Conservation (phyloP, 2,329 filamentous ascomycete species). For the Escovopsis sp. region DNA sequence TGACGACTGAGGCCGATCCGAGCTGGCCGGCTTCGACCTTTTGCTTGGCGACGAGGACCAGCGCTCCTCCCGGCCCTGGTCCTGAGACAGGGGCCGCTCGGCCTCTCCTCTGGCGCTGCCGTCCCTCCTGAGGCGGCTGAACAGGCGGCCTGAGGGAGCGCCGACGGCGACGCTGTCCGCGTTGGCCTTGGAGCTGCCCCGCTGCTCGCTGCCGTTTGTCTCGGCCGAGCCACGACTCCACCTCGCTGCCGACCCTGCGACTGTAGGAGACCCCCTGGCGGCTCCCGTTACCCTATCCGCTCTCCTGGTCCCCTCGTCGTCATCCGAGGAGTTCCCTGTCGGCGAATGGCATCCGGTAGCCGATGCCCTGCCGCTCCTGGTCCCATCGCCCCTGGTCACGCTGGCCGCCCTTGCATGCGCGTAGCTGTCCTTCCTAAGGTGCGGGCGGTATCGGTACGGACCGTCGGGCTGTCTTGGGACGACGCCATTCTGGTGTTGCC, state of each 20-base stretch:
- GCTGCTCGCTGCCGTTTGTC: constrained; percentile 7
- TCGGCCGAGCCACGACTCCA: constrained; percentile 15
- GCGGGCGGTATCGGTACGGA: constrained; percentile 51
- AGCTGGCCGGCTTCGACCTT: constrained; percentile 1
- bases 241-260: no score
- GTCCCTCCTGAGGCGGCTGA: constrained; percentile 53
- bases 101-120: constrained; percentile 57
- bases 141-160: constrained; percentile 31
- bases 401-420: constrained; percentile 49
- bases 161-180: constrained; percentile 25
- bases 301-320: constrained; percentile 25
- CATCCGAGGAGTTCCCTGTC: constrained; percentile 37
- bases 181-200: constrained; percentile 19
- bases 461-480: constrained; percentile 41
- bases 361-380: constrained; percentile 9
- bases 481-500: constrained; percentile 51
- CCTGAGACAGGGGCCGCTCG: constrained; percentile 51
- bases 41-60: constrained; percentile 26
- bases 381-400: constrained; percentile 32
- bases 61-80: constrained; percentile 83
- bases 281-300: no score
- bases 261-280: no score
- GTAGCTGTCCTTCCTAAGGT: constrained; percentile 57
- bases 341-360: constrained; percentile 7
- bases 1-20: constrained; percentile 17